Percentiles rank a stretch among this genome's conserved stretches.
These are phyloP conservation scores for Scleroderma bovista DNA, from an alignment of 768 basidiomycete genomes.

Conservation along the genomic window DNA sequence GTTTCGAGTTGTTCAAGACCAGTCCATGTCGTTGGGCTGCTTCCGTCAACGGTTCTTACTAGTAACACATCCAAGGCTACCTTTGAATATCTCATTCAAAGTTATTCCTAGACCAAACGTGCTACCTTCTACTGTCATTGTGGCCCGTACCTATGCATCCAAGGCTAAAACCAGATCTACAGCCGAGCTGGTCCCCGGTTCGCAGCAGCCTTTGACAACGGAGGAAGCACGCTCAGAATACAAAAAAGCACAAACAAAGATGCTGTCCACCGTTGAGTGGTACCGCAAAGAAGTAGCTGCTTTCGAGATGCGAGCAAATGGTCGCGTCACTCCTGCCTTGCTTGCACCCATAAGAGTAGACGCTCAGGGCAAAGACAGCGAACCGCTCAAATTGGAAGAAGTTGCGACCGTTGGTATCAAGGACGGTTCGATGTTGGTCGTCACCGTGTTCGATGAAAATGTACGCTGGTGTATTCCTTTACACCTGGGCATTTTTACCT, in stretches of 20 bases:
- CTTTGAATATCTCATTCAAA: not conserved
- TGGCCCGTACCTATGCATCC: constrained; percentile 22
- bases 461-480: constrained; percentile 36
- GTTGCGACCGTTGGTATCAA: constrained; percentile 77
- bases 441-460: constrained; percentile 75
- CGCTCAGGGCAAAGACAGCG: constrained; percentile 34
- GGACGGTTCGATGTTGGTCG: constrained; percentile 66
- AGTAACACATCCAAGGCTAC: not conserved
- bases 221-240: constrained; percentile 55
- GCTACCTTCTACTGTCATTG: not conserved
- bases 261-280: constrained; percentile 64
- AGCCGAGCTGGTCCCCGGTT: constrained; percentile 58
- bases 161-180: constrained; percentile 42
- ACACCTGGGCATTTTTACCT: constrained; percentile 6
- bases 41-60: not conserved
- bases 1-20: not conserved
- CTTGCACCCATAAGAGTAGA: constrained; percentile 64
- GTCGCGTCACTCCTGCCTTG: constrained; percentile 70
- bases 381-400: constrained; percentile 51
- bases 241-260: constrained; percentile 54
- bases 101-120: not conserved
- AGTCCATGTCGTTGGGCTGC: not conserved
- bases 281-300: constrained; percentile 72
- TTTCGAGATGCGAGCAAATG: constrained; percentile 65
- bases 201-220: constrained; percentile 54